Evolutionary conservation across 345 rosid genomes (phyloP).

Genomic region (Iberis pinnata): DNA sequence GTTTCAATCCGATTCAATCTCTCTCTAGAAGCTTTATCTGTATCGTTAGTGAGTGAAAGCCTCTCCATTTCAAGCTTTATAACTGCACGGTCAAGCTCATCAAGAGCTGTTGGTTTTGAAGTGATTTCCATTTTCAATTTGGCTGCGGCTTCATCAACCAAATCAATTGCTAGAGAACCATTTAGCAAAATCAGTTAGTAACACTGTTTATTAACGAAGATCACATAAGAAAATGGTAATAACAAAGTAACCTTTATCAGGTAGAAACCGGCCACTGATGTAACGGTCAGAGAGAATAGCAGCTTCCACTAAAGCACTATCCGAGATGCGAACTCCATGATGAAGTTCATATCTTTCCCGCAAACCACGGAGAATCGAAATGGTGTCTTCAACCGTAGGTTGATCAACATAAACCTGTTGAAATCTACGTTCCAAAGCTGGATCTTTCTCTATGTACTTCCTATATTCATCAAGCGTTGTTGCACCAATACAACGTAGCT

Average conservation of each 20-base stretch:
- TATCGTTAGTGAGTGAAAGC: conserved; percentile 84
- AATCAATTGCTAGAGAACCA: conserved; percentile 76
- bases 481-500: conserved; percentile 92
- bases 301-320: conserved; percentile 95
- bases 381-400: conserved; percentile 82
- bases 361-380: conserved; percentile 91
- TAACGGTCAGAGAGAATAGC: conserved; percentile 95
- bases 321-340: conserved; percentile 97
- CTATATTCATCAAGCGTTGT: conserved; percentile 94
- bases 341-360: conserved; percentile 98
- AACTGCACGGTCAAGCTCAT: conserved; percentile 89
- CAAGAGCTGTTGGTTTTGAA: conserved; percentile 96
- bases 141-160: conserved; percentile 99
- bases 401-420: conserved; percentile 98
- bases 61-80: conserved; percentile 98
- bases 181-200: conserved; percentile 17
- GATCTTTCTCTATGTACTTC: conserved; percentile 97
- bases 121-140: conserved; percentile 99
- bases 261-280: conserved; percentile 94
- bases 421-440: conserved; percentile 97
- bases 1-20: conserved; percentile 79
- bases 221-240: neutral
- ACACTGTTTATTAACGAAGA: neutral
- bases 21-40: conserved; percentile 89
- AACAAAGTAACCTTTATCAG: conserved; percentile 72